A percentile compares a stretch with the other conserved stretches of the same genome.
These are phyloP conservation scores for Sporothrix luriei DNA, from an alignment of 2,329 filamentous ascomycete genomes.

Conservation along the genomic window DNA sequence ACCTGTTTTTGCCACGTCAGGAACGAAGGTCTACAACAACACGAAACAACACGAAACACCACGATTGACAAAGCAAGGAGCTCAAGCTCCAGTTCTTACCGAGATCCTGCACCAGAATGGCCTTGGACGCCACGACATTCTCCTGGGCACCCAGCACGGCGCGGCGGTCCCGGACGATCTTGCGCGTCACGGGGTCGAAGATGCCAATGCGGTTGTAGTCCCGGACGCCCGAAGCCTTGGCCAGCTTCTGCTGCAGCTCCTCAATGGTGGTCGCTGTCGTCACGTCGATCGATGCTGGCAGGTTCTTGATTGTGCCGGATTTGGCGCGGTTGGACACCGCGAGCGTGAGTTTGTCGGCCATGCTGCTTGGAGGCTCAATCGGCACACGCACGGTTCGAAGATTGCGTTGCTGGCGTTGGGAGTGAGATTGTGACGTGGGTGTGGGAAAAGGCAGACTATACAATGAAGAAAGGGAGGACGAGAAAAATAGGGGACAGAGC, in stretches of 20 bases:
- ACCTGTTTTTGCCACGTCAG: conserved; percentile 55
- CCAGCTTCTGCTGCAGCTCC: conserved; percentile 60
- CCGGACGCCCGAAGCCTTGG: conserved; percentile 53
- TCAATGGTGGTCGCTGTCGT: conserved; percentile 59
- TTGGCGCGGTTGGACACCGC: conserved; percentile 52
- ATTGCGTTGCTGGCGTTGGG: background rate
- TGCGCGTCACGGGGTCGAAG: conserved; percentile 62
- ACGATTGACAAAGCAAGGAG: conserved; percentile 30
- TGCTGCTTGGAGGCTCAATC: conserved; percentile 17
- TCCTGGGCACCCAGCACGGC: conserved; percentile 55
- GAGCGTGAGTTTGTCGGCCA: conserved; percentile 42
- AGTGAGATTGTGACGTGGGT: background rate
- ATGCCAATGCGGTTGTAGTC: conserved; percentile 66
- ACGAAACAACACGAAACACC: background rate
- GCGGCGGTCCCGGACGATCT: conserved; percentile 64
- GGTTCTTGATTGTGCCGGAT: conserved; percentile 56
- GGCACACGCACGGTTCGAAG: background rate
- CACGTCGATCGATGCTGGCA: conserved; percentile 56
- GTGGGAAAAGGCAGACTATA: background rate
- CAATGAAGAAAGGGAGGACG: background rate
- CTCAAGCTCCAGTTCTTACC: conserved; percentile 61
- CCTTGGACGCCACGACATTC: conserved; percentile 52
- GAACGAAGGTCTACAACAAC: too few relatives aligned
- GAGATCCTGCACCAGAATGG: conserved; percentile 88
- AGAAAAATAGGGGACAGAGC: conserved; percentile 8